phyloP scores from a whole-genome alignment of 2,329 filamentous ascomycete species.

The Aspergillus sp. region DNA sequence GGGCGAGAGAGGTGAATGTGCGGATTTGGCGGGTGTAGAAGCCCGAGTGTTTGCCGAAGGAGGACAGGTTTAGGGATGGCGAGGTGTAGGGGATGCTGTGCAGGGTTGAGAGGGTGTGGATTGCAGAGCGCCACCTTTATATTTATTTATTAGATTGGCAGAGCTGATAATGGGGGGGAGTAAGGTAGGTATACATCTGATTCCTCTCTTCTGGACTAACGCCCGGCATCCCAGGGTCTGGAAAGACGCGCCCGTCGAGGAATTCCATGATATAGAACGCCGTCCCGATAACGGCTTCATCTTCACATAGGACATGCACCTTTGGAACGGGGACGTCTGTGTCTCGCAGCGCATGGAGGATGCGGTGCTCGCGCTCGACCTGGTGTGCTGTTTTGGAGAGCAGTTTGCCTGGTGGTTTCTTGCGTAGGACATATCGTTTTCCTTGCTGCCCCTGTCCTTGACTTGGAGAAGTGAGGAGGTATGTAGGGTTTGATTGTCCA shows the following conservation, averaged over 20 bases:
- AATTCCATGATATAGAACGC: slow-evolving; percentile 98
- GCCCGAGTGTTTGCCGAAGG: slow-evolving; percentile 69
- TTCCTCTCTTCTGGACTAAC: slow-evolving; percentile 67
- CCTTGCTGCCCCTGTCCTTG: slow-evolving; percentile 54
- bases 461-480: slow-evolving; percentile 69
- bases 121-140: slow-evolving; percentile 73
- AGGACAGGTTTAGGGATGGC: slow-evolving; percentile 60
- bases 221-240: slow-evolving; percentile 78
- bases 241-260: slow-evolving; percentile 88
- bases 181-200: slow-evolving; percentile 56
- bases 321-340: slow-evolving; percentile 85
- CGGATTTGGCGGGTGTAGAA: slow-evolving; percentile 88
- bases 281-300: slow-evolving; percentile 76
- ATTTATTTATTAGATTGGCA: slow-evolving; percentile 49
- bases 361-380: slow-evolving; percentile 91
- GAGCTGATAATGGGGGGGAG: too few relatives aligned
- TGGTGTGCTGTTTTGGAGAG: slow-evolving; percentile 92
- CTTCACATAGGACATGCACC: slow-evolving; percentile 82
- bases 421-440: slow-evolving; percentile 81
- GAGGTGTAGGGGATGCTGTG: slow-evolving; percentile 68
- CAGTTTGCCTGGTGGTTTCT: slow-evolving; percentile 92
- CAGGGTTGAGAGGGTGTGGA: slow-evolving; percentile 79
- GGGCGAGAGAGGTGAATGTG: slow-evolving; percentile 77
- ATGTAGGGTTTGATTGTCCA: slow-evolving; percentile 96
- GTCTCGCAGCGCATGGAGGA: slow-evolving; percentile 76